phyloP scores from a whole-genome alignment of 805 yeast species.

The Ogataea ramenticola region DNA sequence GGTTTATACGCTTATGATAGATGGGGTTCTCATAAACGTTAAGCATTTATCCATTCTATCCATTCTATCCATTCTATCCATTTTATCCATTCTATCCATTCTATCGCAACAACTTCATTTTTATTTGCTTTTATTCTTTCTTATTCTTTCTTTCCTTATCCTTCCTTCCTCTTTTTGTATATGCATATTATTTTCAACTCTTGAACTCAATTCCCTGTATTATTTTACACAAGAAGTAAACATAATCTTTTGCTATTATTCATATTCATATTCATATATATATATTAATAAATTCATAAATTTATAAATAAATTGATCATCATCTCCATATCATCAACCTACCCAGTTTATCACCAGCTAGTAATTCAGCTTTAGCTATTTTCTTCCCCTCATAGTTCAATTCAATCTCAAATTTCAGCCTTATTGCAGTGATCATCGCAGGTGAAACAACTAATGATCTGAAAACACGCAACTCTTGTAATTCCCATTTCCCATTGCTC shows the following conservation, averaged over 20 bases:
- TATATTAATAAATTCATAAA: neutral
- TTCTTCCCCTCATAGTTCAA: constrained; percentile 27
- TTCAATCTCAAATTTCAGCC: constrained; percentile 24
- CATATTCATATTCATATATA: constrained; percentile 5
- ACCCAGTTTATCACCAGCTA: constrained; percentile 51
- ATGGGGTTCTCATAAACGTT: constrained; percentile 34
- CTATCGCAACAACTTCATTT: too few relatives aligned
- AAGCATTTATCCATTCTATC: too few relatives aligned
- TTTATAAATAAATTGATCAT: neutral
- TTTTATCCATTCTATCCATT: too few relatives aligned
- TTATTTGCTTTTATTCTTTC: too few relatives aligned
- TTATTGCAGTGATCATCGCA: constrained; percentile 23
- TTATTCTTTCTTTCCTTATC: too few relatives aligned
- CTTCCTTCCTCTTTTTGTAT: too few relatives aligned
- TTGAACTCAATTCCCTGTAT: too few relatives aligned
- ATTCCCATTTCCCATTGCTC: constrained; percentile 8
- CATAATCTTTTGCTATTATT: too few relatives aligned
- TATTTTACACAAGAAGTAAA: too few relatives aligned
- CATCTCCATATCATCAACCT: constrained; percentile 41
- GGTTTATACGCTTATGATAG: constrained; percentile 61
- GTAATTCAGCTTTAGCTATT: constrained; percentile 28
- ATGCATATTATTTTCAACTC: too few relatives aligned
- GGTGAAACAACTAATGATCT: constrained; percentile 6
- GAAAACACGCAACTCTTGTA: constrained; percentile 20
- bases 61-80: too few relatives aligned